Percentiles rank a stretch among this genome's conserved stretches.
phyloP scores from a whole-genome alignment of 345 rosid genomes.

The Camelina sativa region DNA sequence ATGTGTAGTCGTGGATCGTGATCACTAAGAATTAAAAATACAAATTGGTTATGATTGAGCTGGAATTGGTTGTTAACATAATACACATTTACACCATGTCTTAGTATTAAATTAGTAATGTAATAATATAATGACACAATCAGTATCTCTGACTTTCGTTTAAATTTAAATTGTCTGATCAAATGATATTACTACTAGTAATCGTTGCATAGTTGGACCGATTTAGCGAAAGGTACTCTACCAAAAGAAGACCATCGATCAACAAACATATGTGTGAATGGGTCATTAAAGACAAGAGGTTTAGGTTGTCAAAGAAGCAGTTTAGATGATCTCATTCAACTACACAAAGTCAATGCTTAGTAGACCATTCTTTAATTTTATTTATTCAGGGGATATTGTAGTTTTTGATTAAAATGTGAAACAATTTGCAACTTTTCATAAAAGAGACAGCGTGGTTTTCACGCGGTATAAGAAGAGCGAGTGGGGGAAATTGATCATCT shows the following conservation, averaged over 20 bases:
- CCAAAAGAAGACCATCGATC: neutral
- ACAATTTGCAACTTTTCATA: too few species aligned
- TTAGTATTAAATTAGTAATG: neutral
- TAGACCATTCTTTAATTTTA: too few species aligned
- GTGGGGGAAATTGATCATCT: neutral
- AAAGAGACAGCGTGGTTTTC: neutral
- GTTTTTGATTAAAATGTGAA: too few species aligned
- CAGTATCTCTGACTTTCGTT: constrained; percentile 26
- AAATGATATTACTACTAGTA: constrained; percentile 1
- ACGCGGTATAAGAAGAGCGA: constrained; percentile 12
- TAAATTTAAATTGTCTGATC: neutral
- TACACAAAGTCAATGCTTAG: constrained; percentile 3
- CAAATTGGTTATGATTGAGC: constrained; percentile 23
- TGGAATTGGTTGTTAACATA: constrained; percentile 38
- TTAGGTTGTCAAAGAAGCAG: neutral
- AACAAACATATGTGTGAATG: too few species aligned
- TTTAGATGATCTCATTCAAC: constrained; percentile 9
- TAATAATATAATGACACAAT: neutral
- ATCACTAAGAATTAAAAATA: neutral
- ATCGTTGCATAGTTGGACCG: constrained; percentile 26
- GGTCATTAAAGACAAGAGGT: too few species aligned
- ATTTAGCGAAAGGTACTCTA: neutral
- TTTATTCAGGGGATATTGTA: too few species aligned
- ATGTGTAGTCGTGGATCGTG: constrained; percentile 33
- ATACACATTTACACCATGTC: neutral